These are phyloP conservation scores for Saprolegnia parasitica DNA, from an alignment of 352 stramenopile genomes.

Conservation along the genomic window DNA sequence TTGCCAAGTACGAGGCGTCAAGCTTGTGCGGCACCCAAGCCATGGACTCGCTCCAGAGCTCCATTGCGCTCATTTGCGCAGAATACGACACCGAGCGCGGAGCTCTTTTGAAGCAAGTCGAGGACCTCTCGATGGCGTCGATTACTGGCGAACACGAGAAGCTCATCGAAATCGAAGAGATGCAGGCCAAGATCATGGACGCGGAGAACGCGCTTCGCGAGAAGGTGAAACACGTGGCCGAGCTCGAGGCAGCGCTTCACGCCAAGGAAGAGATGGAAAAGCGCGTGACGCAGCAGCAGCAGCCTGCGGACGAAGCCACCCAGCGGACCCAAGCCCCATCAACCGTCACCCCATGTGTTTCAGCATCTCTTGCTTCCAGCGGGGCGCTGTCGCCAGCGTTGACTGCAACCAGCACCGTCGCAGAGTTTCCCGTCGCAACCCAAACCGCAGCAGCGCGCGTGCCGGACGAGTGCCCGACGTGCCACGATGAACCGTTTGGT, in stretches of 20 bases:
- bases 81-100: constrained; percentile 36
- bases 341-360: not conserved
- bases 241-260: not conserved
- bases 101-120: constrained; percentile 16
- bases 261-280: not conserved
- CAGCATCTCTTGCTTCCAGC: constrained; percentile 2
- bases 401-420: constrained; percentile 8
- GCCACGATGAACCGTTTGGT: constrained; percentile 44
- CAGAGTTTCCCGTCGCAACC: not conserved
- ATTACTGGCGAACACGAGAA: constrained; percentile 21
- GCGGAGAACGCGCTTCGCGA: not conserved
- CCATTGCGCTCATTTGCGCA: constrained; percentile 35
- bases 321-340: constrained; percentile 5
- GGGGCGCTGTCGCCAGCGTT: constrained; percentile 29
- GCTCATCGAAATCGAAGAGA: not conserved
- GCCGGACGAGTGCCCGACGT: constrained; percentile 32
- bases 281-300: not conserved
- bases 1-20: constrained; percentile 40
- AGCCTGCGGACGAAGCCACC: not conserved
- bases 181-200: constrained; percentile 20
- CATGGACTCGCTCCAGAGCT: constrained; percentile 42
- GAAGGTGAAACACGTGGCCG: not conserved
- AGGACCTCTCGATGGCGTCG: constrained; percentile 1
- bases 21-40: constrained; percentile 38
- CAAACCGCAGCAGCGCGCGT: constrained; percentile 2